Evolutionary conservation across 805 yeast species (phyloP), one percentile per base, ranked within the genome.

Genomic region (Ogataea allantospora): DNA sequence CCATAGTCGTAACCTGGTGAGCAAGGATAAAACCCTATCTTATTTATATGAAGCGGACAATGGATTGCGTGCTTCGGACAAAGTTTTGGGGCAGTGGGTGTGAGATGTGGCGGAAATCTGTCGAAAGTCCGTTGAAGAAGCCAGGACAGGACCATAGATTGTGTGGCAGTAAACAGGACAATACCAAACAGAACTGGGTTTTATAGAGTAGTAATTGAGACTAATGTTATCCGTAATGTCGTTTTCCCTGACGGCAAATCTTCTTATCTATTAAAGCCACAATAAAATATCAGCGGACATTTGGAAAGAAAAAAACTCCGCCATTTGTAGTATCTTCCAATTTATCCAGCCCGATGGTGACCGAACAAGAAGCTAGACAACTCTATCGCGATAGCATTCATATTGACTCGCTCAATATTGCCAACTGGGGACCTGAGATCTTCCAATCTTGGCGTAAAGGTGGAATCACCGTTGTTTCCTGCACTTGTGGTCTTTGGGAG

Each of bases 401-500:
- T 27, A 35, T 47, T 27, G 51, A 47, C 38, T 46, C 50, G 11
- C 31, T 47, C 14, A 47, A 47, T 35, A 45, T 47, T 20, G 39
- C 47, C 21, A 47, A 47, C 31, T 45, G 44, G 43, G 38, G 43
- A 6, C 40, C 43, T 13, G 51, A 47, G 11, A 30, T 47, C 10
- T 47, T 47, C 31, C 25, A 42, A 13, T 36, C 44, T 8, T 47
- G 51, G 51, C 40, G 47, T 21, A 37, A 40, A 27, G 51, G 51
- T 14, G 50, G 50, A 16, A 47, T 47, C 38, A 47, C 51, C 10
- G 44, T 38, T 17, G 50, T 47, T 21, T 47, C 50, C 6, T 45
- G 50, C 34, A 47, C 51, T 18, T 40, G 43, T 35, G 51, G 43
- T 15, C 21, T 47, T 6, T 47, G 51, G 51, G 51, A 47, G 33